Evolutionary conservation across 371 early-diverging fungal species (phyloP).

Genomic region (Fennellomyces sp.): DNA sequence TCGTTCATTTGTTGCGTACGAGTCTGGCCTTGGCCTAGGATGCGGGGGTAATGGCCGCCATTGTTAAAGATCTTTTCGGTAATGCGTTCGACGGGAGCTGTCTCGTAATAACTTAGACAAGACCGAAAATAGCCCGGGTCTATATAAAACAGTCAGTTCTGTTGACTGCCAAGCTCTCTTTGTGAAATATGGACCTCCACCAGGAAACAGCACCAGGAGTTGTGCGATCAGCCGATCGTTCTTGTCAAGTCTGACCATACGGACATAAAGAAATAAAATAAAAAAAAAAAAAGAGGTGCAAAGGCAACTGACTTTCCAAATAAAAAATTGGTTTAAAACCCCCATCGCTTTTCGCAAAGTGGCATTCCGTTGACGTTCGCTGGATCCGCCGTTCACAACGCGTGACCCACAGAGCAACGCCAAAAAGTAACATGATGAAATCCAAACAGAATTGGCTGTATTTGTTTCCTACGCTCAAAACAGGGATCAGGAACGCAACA

Average conservation of each 20-base stretch:
- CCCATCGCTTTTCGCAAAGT: no score
- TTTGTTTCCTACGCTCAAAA: no score
- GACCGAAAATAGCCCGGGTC: constrained; percentile 51
- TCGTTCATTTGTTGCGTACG: constrained; percentile 26
- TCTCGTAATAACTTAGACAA: constrained; percentile 41
- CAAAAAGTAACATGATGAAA: not conserved
- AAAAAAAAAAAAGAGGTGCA: not conserved
- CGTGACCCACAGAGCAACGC: not conserved
- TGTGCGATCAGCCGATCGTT: constrained; percentile 14
- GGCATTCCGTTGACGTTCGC: no score
- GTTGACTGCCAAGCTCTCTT: no score
- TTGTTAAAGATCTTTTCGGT: constrained; percentile 41
- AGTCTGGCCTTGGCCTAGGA: not conserved
- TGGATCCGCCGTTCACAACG: not conserved
- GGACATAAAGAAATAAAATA: not conserved
- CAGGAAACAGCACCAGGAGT: constrained; percentile 32
- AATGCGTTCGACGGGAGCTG: constrained; percentile 45
- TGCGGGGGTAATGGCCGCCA: constrained; percentile 42
- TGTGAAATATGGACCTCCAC: constrained; percentile 28
- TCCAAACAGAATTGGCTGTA: no score
- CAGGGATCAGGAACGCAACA: no score
- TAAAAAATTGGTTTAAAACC: no score
- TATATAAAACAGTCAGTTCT: constrained; percentile 7
- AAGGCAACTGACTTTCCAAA: no score
- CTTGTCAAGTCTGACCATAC: not conserved